phyloP scores from a whole-genome alignment of 768 basidiomycete species.

The Hemileccinum impolitum region DNA sequence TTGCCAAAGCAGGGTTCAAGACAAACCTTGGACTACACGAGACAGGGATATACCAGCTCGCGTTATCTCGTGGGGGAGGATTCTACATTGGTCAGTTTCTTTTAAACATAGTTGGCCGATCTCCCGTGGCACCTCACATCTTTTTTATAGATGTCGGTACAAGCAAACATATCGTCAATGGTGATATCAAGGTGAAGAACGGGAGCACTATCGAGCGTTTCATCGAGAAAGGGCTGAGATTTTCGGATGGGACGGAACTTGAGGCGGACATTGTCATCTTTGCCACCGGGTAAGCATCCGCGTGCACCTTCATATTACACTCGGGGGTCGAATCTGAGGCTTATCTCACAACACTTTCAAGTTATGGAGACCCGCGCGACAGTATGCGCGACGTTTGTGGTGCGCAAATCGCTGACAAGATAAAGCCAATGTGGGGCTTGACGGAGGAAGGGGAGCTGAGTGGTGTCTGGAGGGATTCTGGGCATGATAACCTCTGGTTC shows the following conservation, averaged over 20 bases:
- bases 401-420: slow-evolving; percentile 40
- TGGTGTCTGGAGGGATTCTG: slow-evolving; percentile 34
- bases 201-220: too few relatives aligned
- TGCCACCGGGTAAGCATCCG: slow-evolving; percentile 19
- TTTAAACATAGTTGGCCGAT: too few relatives aligned
- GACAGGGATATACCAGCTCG: slow-evolving; percentile 31
- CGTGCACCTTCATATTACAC: neutral
- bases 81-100: slow-evolving; percentile 36
- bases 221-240: too few relatives aligned
- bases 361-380: too few relatives aligned
- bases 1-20: slow-evolving; percentile 39
- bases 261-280: too few relatives aligned
- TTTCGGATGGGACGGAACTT: too few relatives aligned
- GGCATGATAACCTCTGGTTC: slow-evolving; percentile 22
- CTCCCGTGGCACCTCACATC: slow-evolving; percentile 26
- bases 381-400: slow-evolving; percentile 44
- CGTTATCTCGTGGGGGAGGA: slow-evolving; percentile 33
- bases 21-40: slow-evolving; percentile 33
- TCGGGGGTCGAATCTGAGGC: neutral
- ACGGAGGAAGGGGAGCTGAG: slow-evolving; percentile 60
- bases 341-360: too few relatives aligned
- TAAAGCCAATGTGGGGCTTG: slow-evolving; percentile 60
- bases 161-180: too few relatives aligned
- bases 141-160: too few relatives aligned
- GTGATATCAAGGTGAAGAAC: too few relatives aligned